These are phyloP conservation scores for Solanum neorickii DNA, from an alignment of 257 asterid genomes.

Conservation along the genomic window DNA sequence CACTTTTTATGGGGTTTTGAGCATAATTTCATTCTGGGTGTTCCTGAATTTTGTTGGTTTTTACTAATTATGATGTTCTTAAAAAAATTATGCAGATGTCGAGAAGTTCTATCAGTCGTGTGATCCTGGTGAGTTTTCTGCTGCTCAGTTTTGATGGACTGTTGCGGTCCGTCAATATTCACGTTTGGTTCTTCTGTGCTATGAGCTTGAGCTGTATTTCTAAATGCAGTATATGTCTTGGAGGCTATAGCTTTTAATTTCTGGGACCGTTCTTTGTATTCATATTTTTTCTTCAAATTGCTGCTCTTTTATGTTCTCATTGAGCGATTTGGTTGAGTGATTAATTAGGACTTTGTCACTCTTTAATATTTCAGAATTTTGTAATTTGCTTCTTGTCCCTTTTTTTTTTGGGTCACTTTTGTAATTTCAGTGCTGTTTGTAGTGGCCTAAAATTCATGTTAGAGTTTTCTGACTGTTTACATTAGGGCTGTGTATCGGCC, in stretches of 20 bases:
- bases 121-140: constrained; percentile 66
- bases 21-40: not conserved
- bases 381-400: not conserved
- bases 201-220: not conserved
- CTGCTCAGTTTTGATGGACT: not conserved
- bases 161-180: not conserved
- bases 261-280: not conserved
- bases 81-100: constrained; percentile 42
- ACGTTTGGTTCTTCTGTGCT: not conserved
- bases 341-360: not conserved
- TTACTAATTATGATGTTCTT: not conserved
- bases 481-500: no score
- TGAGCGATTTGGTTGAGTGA: not conserved
- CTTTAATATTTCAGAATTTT: not conserved
- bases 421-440: not conserved
- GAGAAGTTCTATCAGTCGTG: constrained; percentile 80
- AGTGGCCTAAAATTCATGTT: not conserved
- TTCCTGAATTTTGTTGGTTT: not conserved
- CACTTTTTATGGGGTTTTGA: not conserved
- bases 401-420: not conserved
- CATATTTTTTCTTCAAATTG: not conserved
- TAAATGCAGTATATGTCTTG: not conserved
- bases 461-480: not conserved
- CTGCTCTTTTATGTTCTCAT: not conserved
- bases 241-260: not conserved